Base-by-base conservation (phyloP, 176 grass and related monocot species). In the Dendrocalamus sinicus region DNA sequence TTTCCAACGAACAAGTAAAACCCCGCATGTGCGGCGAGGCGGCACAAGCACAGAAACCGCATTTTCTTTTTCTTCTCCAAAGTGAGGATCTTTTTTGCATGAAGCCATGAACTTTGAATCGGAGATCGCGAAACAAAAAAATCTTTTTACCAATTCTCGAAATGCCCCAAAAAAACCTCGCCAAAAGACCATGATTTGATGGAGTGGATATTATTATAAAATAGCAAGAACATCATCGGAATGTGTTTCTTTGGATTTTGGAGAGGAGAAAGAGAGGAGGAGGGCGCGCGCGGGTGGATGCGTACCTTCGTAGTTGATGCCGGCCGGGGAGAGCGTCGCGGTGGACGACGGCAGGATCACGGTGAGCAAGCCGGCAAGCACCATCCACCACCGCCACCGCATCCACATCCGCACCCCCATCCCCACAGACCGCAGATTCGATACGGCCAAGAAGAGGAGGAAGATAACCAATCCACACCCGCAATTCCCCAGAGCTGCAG, bases 301-400 rank as follows among this genome's bases (percentile, higher is more conserved):
- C 40, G 0, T 76, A 91, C 90, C 90, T 89, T 92, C 90, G 62
- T 92, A 92, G 90, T 92, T 92, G 86, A 92, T 92, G 80, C 90
- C 90, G 62, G 90, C 41, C 23, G 90, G 90, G 6, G 90, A 92
- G 69, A 92, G 90, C 78, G 90, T 89, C 14, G 90, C 87, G 44
- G 69, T 30, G 75, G 83, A 51, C 79, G 79, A 57, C 79, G 79
- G 82, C 67, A 81, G 73, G 67, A 81, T 66, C 71, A 51, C 63
- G 70, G 45, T 51, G 70, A 88, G 76, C 81, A 81, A 61, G 64
- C 13, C 81, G 4, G 64, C 81, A 3, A 84, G 23, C 76, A 23
- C 20, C 81, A 8, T 44, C 70, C 84, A 68, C 75, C 84, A 84
- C 32, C 61, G 45, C 89, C 79, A 75, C 75, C 28, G 19, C 72